Evolutionary conservation across 2,329 filamentous ascomycete species (phyloP), one percentile per base, ranked within the genome.

Genomic region (Ophiostoma ulmi): DNA sequence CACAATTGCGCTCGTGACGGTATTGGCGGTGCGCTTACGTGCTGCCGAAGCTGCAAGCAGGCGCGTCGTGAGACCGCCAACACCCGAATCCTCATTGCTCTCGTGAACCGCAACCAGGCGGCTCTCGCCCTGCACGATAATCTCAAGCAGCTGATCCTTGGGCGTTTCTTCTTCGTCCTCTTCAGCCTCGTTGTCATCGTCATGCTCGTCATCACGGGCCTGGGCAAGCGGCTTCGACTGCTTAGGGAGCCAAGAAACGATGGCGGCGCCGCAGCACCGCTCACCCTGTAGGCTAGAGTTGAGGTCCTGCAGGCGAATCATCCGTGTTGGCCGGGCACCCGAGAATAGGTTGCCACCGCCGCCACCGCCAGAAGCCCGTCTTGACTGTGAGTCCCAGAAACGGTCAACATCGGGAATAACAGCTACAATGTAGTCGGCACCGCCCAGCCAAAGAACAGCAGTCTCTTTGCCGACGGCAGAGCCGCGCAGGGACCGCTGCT

Each of bases 331-430:
- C 70, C 85, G 84, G 0, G 84, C 79, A 66, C 85, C 85, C 71
- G 83, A 85, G 74, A 88, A 88, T 2, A 87, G 78, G 70, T 86
- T 86, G 7, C 83, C 81, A 73, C 67, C 55, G 8, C 63, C 52
- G 17, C 67, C 65, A 39, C 81, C 82, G n/a, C 83, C 82, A 8
- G 78, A 78, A 17, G 82, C 81, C 72, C 82, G 84, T 14, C 85
- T 84, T 13, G 86, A 80, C 73, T 88, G 86, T 0, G 86, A 83
- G 48, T 88, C 86, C 86, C 86, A 88, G 77, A 88, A 88, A 17
- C 83, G 82, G 5, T 83, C 79, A 7, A 88, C 78, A 0, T 81
- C 81, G 0, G 86, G 85, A 67, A 88, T 85, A 36, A 87, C 81
- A 35, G 84, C 86, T 35, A 88, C 83, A 41, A 79, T 73, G 52